Base-by-base conservation (phyloP, 2,329 filamentous ascomycete species). In the Drechmeria coniospora region DNA sequence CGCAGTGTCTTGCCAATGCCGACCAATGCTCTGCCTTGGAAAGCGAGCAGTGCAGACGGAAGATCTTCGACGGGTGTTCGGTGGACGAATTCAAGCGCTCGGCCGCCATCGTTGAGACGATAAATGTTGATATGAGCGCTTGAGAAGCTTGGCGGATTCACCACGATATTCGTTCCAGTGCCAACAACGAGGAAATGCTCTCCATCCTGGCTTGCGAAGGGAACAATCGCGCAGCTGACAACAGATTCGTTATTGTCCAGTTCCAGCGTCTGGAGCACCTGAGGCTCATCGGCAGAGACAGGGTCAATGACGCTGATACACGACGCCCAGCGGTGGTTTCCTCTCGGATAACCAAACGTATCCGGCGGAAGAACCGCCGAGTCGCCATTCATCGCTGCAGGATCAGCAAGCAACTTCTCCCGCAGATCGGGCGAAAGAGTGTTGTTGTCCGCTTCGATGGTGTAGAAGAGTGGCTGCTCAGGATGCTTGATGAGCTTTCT, bases 241-340 rank as follows among this genome's bases (percentile, higher is more conserved):
- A 87, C 84, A 12, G 84, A 82, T 52, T 95, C 86, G 40, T 98
- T 95, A 22, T 90, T 76, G 27, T 79, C 76, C 0, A 98, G 56
- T 33, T 95, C 78, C 23, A 95, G 61, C 1, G 74, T 84, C 37
- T 80, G 75, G 4, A 90, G 51, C 1, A 92, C 76, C 4, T 55
- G 49, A 0, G 58, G 59, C 43, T 90, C 86, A 26, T 79, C 69
- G 11, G 61, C 68, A 4, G 20, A 21, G 3, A 87, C 49, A 1
- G 90, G 86, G 44, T 98, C 90, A 12, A 99, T 67, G 13, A 94
- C 70, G 44, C 82, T 84, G 39, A 99, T 86, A 51, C 86, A 95
- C 8, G 87, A 95, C 22, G 90, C 83, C 90, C 90, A 99, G 38
- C 87, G 79, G 13, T 81, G 79, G 33, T 70, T 74, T 15, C 74